A percentile compares a stretch with the other conserved stretches of the same genome.
phyloP scores from a whole-genome alignment of 345 rosid genomes.

The Hevea brasiliensis region DNA sequence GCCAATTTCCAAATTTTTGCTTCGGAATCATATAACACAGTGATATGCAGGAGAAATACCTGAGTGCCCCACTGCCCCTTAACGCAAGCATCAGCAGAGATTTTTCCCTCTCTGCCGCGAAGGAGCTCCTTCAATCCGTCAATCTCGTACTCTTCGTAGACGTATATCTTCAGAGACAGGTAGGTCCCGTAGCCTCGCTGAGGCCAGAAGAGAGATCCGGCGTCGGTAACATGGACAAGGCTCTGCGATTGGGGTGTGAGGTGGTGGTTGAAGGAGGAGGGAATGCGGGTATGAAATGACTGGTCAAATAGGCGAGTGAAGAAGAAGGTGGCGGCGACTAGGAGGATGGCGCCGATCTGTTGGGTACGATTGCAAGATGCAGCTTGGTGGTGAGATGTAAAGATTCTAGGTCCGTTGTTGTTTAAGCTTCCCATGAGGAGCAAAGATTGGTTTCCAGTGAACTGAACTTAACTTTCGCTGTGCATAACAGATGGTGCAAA shows the following conservation, averaged over 20 bases:
- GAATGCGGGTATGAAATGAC: constrained; percentile 44
- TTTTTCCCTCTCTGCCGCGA: constrained; percentile 68
- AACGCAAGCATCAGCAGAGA: constrained; percentile 58
- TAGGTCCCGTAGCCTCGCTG: constrained; percentile 59
- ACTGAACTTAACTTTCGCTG: neutral
- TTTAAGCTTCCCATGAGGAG: constrained; percentile 40
- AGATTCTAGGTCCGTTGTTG: constrained; percentile 27
- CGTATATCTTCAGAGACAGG: constrained; percentile 73
- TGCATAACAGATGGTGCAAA: too few species aligned
- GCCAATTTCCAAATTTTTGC: neutral
- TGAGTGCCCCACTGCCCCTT: constrained; percentile 98
- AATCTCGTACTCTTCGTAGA: constrained; percentile 83
- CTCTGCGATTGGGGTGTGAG: constrained; percentile 11
- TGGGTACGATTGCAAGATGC: constrained; percentile 82
- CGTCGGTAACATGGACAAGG: constrained; percentile 18
- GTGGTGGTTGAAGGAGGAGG: constrained; percentile 16
- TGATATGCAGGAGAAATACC: constrained; percentile 44
- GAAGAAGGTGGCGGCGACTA: constrained; percentile 73
- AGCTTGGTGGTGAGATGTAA: constrained; percentile 42
- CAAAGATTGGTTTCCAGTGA: neutral
- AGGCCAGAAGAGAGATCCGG: constrained; percentile 53
- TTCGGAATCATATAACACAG: too few species aligned
- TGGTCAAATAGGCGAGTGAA: constrained; percentile 75
- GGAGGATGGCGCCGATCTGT: constrained; percentile 79
- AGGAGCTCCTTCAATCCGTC: constrained; percentile 68